Evolutionary conservation across 1,284 basidiomycete genomes (phyloP).

Genomic region (Papiliotrema laurentii): DNA sequence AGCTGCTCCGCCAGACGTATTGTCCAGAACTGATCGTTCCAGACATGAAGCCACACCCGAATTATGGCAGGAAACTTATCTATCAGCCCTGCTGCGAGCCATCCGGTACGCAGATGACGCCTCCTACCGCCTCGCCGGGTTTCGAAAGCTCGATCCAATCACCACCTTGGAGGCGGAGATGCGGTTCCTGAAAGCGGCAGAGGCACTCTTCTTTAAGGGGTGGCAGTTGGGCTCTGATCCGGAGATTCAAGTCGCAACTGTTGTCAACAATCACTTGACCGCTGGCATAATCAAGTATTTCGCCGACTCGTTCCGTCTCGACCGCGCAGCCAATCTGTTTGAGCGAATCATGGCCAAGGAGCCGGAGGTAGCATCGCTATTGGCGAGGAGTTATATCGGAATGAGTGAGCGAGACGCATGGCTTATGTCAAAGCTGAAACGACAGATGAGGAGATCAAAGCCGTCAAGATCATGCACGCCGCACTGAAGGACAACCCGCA

Average conservation of each 20-base stretch:
- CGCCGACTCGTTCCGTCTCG: conserved; percentile 80
- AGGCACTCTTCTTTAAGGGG: conserved; percentile 85
- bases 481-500: conserved; percentile 82
- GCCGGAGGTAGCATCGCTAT: conserved; percentile 81
- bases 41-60: conserved; percentile 88
- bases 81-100: conserved; percentile 84
- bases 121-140: conserved; percentile 85
- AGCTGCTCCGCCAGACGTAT: conserved; percentile 46
- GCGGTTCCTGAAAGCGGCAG: conserved; percentile 85
- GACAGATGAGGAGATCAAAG: conserved; percentile 94
- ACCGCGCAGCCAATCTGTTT: conserved; percentile 89
- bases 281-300: conserved; percentile 97
- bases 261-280: conserved; percentile 95
- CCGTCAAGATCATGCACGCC: conserved; percentile 84
- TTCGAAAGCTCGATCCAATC: conserved; percentile 93
- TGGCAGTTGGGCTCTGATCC: conserved; percentile 99
- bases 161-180: conserved; percentile 82
- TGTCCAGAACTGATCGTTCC: conserved; percentile 62
- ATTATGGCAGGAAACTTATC: conserved; percentile 95
- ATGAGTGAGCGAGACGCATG: conserved; percentile 71
- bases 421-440: background rate
- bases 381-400: conserved; percentile 88
- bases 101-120: conserved; percentile 95
- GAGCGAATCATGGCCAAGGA: conserved; percentile 82
- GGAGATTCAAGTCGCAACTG: conserved; percentile 95